phyloP scores from a whole-genome alignment of 1,284 basidiomycete genomes.

The Rhizopogon parksii region DNA sequence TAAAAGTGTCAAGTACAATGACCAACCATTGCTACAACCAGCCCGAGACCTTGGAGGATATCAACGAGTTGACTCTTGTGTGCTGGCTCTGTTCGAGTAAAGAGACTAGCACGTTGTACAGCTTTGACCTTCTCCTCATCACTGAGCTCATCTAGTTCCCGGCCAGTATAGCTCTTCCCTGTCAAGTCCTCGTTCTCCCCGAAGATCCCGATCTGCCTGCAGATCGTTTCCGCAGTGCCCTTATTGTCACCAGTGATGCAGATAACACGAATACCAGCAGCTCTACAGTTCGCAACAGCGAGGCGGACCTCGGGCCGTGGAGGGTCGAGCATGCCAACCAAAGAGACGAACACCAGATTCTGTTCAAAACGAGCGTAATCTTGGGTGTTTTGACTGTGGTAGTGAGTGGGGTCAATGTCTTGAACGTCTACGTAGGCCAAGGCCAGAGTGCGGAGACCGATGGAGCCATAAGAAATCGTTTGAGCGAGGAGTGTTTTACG shows the following conservation, averaged over 20 bases:
- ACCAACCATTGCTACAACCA: constrained; percentile 96
- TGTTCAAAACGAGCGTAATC: constrained; percentile 90
- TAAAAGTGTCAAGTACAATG: background rate
- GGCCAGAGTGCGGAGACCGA: constrained; percentile 87
- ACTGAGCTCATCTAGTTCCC: constrained; percentile 81
- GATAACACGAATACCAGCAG: constrained; percentile 93
- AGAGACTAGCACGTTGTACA: constrained; percentile 83
- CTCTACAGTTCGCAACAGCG: constrained; percentile 86
- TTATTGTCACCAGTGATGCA: constrained; percentile 99
- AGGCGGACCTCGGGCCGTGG: constrained; percentile 88
- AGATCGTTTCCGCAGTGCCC: constrained; percentile 96
- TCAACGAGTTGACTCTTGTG: constrained; percentile 97
- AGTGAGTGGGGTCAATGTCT: constrained; percentile 73
- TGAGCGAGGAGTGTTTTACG: constrained; percentile 58
- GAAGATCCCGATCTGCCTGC: constrained; percentile 93
- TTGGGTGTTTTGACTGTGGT: constrained; percentile 67
- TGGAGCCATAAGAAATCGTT: constrained; percentile 68
- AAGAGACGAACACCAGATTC: constrained; percentile 86
- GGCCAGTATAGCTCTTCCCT: constrained; percentile 92
- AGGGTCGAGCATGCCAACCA: constrained; percentile 97
- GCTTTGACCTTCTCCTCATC: constrained; percentile 78
- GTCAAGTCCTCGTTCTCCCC: constrained; percentile 73
- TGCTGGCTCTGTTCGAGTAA: constrained; percentile 89
- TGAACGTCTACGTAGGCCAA: constrained; percentile 81
- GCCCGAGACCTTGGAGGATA: constrained; percentile 83